Evolutionary conservation across 2,329 filamentous ascomycete genomes (phyloP), one percentile per base, ranked within the genome.

Genomic region (Bipolaris sorokiniana): DNA sequence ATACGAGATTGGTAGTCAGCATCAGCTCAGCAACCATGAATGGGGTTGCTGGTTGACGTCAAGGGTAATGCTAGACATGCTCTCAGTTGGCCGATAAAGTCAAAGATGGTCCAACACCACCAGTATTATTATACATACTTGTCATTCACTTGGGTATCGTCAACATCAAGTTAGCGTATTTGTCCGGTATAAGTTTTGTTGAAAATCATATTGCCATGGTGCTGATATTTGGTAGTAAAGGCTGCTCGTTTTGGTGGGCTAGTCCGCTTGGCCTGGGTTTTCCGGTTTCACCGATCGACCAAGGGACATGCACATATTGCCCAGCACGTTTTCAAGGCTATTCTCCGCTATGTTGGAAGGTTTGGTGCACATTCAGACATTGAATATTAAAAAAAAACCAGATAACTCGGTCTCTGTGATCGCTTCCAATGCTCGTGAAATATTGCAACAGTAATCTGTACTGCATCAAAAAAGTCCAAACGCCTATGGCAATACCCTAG

Each of bases 391-490:
- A 42, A n/a, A 42, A n/a, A 41, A 38, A 31, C 31, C 31, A 37
- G 20, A 37, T 4, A 16, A 15, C n/a, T 16, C 31, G 52, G 38
- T 37, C 41, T 26, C 18, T 46, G 36, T 37, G 18, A 45, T 54
- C 45, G 31, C 51, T 50, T 18, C 34, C 33, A 44, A 56, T 56
- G 42, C 54, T 51, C 38, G 7, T 47, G 36, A n/a, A 52, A 20
- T 33, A 48, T 36, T 40, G 49, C 48, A 42, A 41, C 31, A 18
- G 42, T 31, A 48, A 42, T 23, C 33, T 20, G 16, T 16, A 41
- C 20, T 51, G 44, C 51, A 48, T 51, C 51, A 51, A 48, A 50
- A 40, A 44, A 56, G 36, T 38, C 48, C 36, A 37, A 62, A 58
- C 54, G 41, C 49, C 56, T 16, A 49, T 56, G 23, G 37, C 46